Evolutionary conservation across 345 rosid species (phyloP).

Genomic region (Fremontodendron californicum): DNA sequence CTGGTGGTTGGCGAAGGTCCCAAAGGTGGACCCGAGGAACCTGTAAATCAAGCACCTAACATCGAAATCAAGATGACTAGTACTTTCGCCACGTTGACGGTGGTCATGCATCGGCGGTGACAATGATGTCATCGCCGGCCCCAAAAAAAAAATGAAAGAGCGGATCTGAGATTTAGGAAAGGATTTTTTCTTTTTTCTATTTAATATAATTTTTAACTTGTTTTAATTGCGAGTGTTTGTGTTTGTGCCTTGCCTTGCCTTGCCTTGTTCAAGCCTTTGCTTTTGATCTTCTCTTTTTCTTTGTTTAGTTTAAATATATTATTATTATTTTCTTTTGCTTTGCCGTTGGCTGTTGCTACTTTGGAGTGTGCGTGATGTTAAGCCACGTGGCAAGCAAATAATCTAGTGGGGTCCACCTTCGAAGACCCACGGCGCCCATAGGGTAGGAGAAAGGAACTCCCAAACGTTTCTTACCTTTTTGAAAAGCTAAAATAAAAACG

Average conservation of each 20-base stretch:
- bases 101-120: conserved; percentile 7
- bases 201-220: not conserved
- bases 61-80: not conserved
- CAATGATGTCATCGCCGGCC: conserved; percentile 10
- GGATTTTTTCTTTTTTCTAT: too few relatives aligned
- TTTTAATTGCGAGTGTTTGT: too few relatives aligned
- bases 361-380: too few relatives aligned
- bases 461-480: too few relatives aligned
- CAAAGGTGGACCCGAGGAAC: not conserved
- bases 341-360: too few relatives aligned
- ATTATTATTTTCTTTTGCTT: too few relatives aligned
- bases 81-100: not conserved
- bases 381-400: too few relatives aligned
- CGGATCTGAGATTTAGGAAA: not conserved
- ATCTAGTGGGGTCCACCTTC: too few relatives aligned
- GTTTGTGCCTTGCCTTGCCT: not conserved
- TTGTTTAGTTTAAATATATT: not conserved
- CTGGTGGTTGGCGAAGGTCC: not conserved
- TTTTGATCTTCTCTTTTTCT: too few relatives aligned
- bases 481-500: too few relatives aligned
- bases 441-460: too few relatives aligned
- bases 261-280: not conserved
- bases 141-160: not conserved
- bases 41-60: conserved; percentile 6
- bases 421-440: too few relatives aligned